These are phyloP conservation scores for Microcos paniculata DNA, from an alignment of 345 rosid species.

Conservation along the genomic window DNA sequence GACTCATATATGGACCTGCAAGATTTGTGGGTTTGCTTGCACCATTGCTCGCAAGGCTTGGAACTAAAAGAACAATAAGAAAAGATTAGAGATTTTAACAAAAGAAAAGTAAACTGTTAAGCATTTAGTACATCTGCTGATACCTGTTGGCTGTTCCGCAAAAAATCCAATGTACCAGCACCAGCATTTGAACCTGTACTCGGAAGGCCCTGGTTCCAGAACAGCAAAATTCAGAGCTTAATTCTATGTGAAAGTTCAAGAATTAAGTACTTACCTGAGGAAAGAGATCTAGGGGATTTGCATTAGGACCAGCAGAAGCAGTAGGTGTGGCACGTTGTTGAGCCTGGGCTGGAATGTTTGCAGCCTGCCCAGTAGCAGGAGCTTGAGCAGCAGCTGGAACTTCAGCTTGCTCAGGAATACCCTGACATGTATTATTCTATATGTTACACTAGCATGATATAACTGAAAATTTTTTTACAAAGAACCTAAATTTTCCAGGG, in stretches of 20 bases:
- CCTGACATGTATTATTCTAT: constrained; percentile 30
- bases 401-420: constrained; percentile 64
- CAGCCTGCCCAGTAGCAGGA: constrained; percentile 41
- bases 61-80: constrained; percentile 21
- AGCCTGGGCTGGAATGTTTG: constrained; percentile 33
- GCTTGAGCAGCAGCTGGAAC: constrained; percentile 39
- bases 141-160: constrained; percentile 70
- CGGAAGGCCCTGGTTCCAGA: constrained; percentile 54
- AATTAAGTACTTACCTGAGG: constrained; percentile 45
- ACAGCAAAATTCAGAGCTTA: neutral
- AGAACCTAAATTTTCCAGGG: too few relatives aligned
- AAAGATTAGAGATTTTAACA: neutral
- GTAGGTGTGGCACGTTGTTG: constrained; percentile 45
- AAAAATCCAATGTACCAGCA: constrained; percentile 56
- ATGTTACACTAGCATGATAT: neutral
- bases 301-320: constrained; percentile 50
- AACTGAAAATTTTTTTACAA: too few relatives aligned
- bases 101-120: neutral
- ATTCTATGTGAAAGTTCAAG: neutral
- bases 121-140: neutral
- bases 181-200: constrained; percentile 49
- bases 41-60: constrained; percentile 49
- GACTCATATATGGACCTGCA: constrained; percentile 27
- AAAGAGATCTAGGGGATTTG: constrained; percentile 62
- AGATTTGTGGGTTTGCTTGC: constrained; percentile 45